These are phyloP conservation scores for Hypholoma sublateritium DNA, from an alignment of 768 basidiomycete species.

Conservation along the genomic window DNA sequence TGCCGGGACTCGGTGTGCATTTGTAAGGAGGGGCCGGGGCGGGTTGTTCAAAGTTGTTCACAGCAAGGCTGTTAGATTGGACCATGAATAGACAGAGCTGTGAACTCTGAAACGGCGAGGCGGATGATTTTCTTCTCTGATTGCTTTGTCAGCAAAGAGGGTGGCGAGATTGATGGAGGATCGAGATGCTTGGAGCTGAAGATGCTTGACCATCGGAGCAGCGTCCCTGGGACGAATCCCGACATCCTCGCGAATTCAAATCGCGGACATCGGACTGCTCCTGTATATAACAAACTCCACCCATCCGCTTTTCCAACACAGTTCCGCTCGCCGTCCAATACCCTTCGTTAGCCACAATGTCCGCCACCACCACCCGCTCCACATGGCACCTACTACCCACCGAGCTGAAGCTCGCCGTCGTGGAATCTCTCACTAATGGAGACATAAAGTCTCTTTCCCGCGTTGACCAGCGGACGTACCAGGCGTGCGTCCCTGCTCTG, in stretches of 20 bases:
- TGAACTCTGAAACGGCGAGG: no score
- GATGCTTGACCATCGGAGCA: no score
- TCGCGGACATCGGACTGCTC: neutral
- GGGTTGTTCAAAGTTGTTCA: no score
- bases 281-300: neutral
- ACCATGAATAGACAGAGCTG: no score
- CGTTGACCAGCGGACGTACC: constrained; percentile 50
- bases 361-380: constrained; percentile 18
- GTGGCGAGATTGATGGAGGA: no score
- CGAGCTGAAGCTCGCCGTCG: constrained; percentile 63
- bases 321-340: neutral
- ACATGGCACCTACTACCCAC: constrained; percentile 61
- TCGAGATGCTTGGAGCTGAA: no score
- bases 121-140: no score
- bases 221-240: constrained; percentile 12
- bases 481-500: constrained; percentile 53
- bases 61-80: no score
- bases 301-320: neutral
- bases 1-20: no score
- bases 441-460: constrained; percentile 49
- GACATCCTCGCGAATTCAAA: constrained; percentile 24
- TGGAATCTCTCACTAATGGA: constrained; percentile 43
- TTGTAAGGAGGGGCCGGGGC: no score
- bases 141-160: no score
- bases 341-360: constrained; percentile 13